Percentiles rank a stretch among this genome's conserved stretches.
These are phyloP conservation scores for Balakata baccata DNA, from an alignment of 345 rosid species.

Conservation along the genomic window DNA sequence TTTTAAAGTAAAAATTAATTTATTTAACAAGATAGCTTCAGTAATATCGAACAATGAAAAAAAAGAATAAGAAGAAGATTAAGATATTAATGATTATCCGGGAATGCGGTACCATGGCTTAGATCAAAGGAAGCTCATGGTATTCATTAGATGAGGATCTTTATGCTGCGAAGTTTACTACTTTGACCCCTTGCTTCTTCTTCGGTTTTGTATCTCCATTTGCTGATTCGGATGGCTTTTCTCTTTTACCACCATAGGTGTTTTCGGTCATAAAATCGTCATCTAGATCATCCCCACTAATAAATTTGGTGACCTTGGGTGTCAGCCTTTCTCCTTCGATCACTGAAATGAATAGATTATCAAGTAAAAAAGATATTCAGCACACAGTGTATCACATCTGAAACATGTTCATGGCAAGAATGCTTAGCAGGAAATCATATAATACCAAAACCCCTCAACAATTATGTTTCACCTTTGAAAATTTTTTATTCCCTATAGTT, in stretches of 20 bases:
- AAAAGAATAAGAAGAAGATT: background rate
- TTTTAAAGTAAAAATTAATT: too few species aligned
- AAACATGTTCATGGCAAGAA: background rate
- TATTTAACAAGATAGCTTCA: too few species aligned
- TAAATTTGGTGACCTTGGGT: constrained; percentile 61
- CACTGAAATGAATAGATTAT: constrained; percentile 32
- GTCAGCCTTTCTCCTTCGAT: constrained; percentile 33
- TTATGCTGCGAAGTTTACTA: constrained; percentile 65
- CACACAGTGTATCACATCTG: background rate
- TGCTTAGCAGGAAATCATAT: background rate
- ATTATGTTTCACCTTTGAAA: background rate
- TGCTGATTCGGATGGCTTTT: constrained; percentile 27
- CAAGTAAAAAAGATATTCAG: background rate
- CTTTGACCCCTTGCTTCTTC: constrained; percentile 65
- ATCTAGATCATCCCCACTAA: constrained; percentile 83
- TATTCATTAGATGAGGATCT: background rate
- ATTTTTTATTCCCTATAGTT: background rate
- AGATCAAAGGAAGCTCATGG: background rate
- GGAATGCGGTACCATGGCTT: background rate
- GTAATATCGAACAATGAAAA: background rate
- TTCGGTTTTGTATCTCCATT: constrained; percentile 33
- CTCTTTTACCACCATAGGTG: constrained; percentile 28
- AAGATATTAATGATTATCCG: background rate
- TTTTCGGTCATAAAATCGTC: constrained; percentile 64
- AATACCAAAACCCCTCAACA: background rate